These are phyloP conservation scores for Acephala macrosclerotiorum DNA, from an alignment of 2,329 filamentous ascomycete species.

Conservation along the genomic window DNA sequence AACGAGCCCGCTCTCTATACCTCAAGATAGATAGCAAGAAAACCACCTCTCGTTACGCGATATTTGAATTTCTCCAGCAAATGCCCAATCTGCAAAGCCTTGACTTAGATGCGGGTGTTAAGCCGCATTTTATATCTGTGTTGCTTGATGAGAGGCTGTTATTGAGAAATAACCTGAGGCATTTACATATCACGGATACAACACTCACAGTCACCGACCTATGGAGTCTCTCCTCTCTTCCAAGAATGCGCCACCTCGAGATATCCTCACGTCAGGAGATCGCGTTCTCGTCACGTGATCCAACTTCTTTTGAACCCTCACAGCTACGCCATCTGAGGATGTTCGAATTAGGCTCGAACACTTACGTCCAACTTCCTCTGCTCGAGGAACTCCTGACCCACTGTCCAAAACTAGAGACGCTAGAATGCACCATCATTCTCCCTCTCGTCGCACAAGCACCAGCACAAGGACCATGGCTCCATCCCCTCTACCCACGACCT, in stretches of 20 bases:
- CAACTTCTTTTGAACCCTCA: too few relatives aligned
- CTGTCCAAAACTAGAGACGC: too few relatives aligned
- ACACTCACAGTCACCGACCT: not conserved
- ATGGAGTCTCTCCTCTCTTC: not conserved
- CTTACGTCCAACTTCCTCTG: too few relatives aligned
- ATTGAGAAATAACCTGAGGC: not conserved
- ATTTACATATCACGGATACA: not conserved
- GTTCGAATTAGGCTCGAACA: too few relatives aligned
- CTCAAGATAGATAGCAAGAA: not conserved
- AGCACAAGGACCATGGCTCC: too few relatives aligned
- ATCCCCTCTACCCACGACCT: too few relatives aligned
- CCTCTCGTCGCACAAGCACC: too few relatives aligned
- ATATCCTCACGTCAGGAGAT: not conserved
- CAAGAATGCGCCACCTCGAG: not conserved
- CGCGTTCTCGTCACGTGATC: not conserved
- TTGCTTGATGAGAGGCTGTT: not conserved
- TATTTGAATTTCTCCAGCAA: not conserved
- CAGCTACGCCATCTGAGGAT: too few relatives aligned
- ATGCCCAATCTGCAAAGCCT: not conserved
- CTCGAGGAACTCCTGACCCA: too few relatives aligned
- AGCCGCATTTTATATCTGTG: not conserved
- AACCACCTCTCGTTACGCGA: not conserved
- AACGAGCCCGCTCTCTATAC: not conserved
- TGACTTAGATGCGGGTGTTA: not conserved
- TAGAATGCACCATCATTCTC: too few relatives aligned